phyloP scores from a whole-genome alignment of 2,329 filamentous ascomycete species.

The Xylariaceae sp. region DNA sequence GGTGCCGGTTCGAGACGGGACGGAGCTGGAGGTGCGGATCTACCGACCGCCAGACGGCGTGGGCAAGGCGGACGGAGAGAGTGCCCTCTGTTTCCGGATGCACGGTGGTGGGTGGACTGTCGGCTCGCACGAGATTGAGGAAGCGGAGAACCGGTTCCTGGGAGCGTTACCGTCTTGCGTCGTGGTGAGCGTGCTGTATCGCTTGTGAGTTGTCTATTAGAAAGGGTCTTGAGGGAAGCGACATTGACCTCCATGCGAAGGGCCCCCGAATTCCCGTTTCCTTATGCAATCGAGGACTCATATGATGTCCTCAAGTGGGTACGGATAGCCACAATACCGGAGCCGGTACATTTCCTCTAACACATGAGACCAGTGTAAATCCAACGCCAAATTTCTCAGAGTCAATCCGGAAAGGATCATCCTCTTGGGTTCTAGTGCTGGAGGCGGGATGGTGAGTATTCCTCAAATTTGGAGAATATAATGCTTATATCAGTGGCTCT shows the following conservation, averaged over 20 bases:
- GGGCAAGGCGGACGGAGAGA: background rate
- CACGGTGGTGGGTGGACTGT: background rate
- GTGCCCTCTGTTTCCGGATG: background rate
- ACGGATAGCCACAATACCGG: no score
- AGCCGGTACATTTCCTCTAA: no score
- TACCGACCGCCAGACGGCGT: background rate
- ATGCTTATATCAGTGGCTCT: no score
- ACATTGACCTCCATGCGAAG: background rate
- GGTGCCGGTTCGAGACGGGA: background rate
- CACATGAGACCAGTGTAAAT: background rate
- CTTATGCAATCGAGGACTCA: background rate
- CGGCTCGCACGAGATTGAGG: background rate
- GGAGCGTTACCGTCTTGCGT: background rate
- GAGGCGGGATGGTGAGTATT: background rate
- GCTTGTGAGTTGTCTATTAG: background rate
- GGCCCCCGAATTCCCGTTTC: background rate
- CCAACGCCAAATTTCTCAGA: background rate
- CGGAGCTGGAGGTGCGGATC: background rate
- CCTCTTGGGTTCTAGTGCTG: background rate
- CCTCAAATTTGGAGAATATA: background rate
- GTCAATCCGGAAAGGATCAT: background rate
- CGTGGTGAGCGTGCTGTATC: background rate
- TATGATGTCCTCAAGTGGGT: background rate
- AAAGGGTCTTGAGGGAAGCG: no score
- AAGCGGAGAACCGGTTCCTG: background rate